Base-by-base conservation (phyloP, 176 grass and related monocot species). In the Cenchrus americanus region DNA sequence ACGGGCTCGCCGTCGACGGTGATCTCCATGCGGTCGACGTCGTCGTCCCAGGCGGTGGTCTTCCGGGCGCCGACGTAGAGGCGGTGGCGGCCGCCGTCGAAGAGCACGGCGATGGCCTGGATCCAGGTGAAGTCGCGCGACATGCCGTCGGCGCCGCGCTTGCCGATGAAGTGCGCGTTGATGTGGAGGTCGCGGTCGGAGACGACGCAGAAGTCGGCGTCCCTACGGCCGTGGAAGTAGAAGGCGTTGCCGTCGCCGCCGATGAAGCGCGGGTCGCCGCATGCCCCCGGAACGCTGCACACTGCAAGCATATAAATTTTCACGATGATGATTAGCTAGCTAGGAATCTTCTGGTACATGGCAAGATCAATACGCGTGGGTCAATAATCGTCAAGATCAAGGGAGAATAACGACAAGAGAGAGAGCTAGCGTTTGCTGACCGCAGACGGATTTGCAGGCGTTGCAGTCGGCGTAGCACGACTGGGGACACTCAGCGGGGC, bases 131-230 rank as follows among this genome's bases (percentile, higher is more conserved):
- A 92, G 66, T 89, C 86, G 0, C 90, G 87, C 8, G 87, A 69
- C 73, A 80, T 86, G 8, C 66, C 69, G 1, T 27, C 73, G 4
- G 58, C 82, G 66, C 87, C 61, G 43, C 66, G 32, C 30, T 92
- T 89, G 21, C 86, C 90, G 34, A 89, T 92, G 77, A 92, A 92
- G 73, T 89, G 86, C 2, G 90, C 90, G 80, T 92, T 92, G 65
- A 92, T 89, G 77, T 92, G 90, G 75, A 92, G 62, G 83, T 87
- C 81, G 3, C 66, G 53, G 68, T 92, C 87, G 9, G 87, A 89
- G 69, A 92, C 4, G 22, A 92, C 32, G 83, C 87, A 92, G 79
- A 92, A 92, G 79, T 92, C 74, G 13, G 66, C 30, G 51, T 89
- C 79, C 14, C 71, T 30, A 11, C 30, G 60, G 57, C 87, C 90